Evolutionary conservation across 2,329 filamentous ascomycete species (phyloP), one percentile per base, ranked within the genome.

Genomic region (Trichoderma semiorbis): DNA sequence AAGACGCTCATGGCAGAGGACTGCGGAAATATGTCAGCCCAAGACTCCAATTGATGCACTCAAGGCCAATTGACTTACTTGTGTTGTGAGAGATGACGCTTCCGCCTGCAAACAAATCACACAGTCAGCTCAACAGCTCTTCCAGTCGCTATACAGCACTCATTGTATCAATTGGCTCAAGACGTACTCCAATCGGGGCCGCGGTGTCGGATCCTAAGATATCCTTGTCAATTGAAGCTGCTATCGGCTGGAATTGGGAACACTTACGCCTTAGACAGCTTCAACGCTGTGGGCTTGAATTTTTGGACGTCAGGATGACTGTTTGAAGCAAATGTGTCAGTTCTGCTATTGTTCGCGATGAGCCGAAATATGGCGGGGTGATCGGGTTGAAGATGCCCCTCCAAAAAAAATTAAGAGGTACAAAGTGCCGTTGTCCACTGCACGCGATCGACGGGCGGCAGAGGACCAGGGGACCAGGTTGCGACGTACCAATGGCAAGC

Each of bases 161-260:
- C 8, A 39, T 24, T 60, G 30, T 32, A 60, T 55, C 43, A 47
- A 69, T 43, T 47, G 53, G 28, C 11, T 26, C 30, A 68, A 60
- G 68, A 89, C 93, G 92, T 86, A 96, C 94, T 97, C 96, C 96
- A 99, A 87, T 99, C 96, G 79, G 96, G 96, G 78, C 96, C 96
- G 83, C 96, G 92, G 85, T 99, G 96, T 78, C 97, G 94, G 80
- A 98, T 89, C 81, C 94, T 97, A 81, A 53, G 55, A 63, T 24
- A 4, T 8, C 47, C 43, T 32, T 24, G 70, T 77, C 73, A 77
- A 72, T 66, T 36, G 18, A 16, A 26, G 50, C 43, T 21, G 8
- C 6, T 12, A 26, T 50, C 12, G 32, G 26, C 10, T 7, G 28
- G 7, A 58, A 32, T 16, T 2, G 63, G 18, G 6, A 7, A 5